Evolutionary conservation across 805 yeast genomes (phyloP).

Genomic region (Candida chilensis): DNA sequence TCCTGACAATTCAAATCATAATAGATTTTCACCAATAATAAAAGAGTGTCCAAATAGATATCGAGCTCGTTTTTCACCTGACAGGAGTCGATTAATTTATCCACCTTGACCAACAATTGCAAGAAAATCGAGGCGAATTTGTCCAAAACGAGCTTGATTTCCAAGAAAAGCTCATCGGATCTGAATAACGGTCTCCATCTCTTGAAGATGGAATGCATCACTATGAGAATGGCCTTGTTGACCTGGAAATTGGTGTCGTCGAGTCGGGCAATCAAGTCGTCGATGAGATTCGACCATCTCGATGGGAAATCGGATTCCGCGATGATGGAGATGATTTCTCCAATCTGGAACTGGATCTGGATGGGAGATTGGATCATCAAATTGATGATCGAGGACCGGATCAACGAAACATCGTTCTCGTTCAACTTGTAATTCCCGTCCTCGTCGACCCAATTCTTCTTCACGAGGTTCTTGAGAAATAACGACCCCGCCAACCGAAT

Average conservation of each 20-base stretch:
- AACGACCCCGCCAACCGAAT: constrained; percentile 83
- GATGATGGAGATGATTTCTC: constrained; percentile 85
- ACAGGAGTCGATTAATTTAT: constrained; percentile 43
- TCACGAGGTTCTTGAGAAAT: constrained; percentile 81
- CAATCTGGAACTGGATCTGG: constrained; percentile 82
- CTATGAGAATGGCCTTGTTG: constrained; percentile 80
- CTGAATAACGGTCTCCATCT: constrained; percentile 95
- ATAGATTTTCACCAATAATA: constrained; percentile 70
- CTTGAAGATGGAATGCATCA: constrained; percentile 92
- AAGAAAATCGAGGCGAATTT: constrained; percentile 79
- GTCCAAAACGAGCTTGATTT: constrained; percentile 78
- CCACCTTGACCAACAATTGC: constrained; percentile 58
- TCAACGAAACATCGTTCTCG: constrained; percentile 48
- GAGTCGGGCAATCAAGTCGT: constrained; percentile 61
- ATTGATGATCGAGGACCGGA: constrained; percentile 73
- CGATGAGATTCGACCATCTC: constrained; percentile 72
- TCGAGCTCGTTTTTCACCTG: constrained; percentile 40
- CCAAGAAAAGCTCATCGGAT: constrained; percentile 81
- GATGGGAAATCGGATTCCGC: constrained; percentile 97
- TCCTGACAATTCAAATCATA: constrained; percentile 96
- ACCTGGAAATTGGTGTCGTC: constrained; percentile 56
- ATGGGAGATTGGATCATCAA: constrained; percentile 75
- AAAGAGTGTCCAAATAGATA: constrained; percentile 59
- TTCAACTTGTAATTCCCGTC: constrained; percentile 70
- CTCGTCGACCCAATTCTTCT: constrained; percentile 84